These are phyloP conservation scores for Lachnellula suecica DNA, from an alignment of 2,329 filamentous ascomycete species.

Conservation along the genomic window DNA sequence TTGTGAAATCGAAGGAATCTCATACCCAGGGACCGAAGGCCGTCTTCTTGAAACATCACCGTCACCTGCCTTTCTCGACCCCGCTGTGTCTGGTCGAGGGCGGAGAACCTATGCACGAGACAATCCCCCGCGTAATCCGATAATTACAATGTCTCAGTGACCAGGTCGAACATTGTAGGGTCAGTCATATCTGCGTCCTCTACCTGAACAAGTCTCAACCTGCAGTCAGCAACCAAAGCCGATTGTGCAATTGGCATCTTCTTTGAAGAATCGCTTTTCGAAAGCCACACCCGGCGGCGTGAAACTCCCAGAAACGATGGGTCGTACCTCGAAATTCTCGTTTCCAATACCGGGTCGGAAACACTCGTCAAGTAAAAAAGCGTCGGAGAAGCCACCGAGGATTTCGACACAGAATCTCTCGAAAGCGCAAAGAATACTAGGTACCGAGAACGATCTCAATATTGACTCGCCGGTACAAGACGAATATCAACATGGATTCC, in stretches of 20 bases:
- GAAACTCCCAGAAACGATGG: constrained; percentile 25
- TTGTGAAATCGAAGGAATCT: not conserved
- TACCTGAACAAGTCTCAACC: constrained; percentile 5
- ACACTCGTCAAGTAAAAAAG: constrained; percentile 16
- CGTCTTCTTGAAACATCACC: constrained; percentile 11
- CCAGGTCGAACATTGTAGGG: constrained; percentile 6
- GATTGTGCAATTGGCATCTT: constrained; percentile 1
- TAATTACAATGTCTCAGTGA: constrained; percentile 15
- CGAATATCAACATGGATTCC: constrained; percentile 26
- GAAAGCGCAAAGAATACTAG: constrained; percentile 33
- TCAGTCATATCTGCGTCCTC: constrained; percentile 6
- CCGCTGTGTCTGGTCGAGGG: constrained; percentile 6
- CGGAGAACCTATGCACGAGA: constrained; percentile 4
- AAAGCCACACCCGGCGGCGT: not conserved
- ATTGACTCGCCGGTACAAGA: constrained; percentile 36
- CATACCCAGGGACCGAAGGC: not conserved
- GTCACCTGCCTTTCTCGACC: constrained; percentile 9
- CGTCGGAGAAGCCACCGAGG: not conserved
- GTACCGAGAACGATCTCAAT: constrained; percentile 43
- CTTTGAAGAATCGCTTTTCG: not conserved
- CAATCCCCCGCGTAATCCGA: constrained; percentile 1
- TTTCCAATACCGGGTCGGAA: constrained; percentile 35
- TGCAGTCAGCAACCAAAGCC: not conserved
- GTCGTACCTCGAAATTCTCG: constrained; percentile 35
- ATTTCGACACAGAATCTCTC: constrained; percentile 20